Evolutionary conservation across 176 grass and related monocot species (phyloP), one percentile per base, ranked within the genome.

Genomic region (Aegilops speltoides): DNA sequence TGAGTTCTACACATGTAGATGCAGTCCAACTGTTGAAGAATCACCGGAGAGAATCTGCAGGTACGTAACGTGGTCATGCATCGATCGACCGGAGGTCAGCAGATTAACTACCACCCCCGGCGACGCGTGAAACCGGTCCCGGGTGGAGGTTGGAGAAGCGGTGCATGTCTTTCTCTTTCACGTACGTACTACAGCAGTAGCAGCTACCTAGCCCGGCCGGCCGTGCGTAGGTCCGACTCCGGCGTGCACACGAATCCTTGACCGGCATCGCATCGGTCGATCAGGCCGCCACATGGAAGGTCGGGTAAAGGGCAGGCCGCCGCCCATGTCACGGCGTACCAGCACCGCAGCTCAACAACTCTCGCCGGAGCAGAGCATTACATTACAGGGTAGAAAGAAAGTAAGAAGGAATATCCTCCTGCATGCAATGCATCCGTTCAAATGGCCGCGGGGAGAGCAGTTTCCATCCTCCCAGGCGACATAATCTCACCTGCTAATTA

Each of bases 271-370:
- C 7, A 46, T n/a, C 13, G 32, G 6, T 9, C 17, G 69, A 59
- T 8, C 87, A 67, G 79, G 40, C 31, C 5, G 40, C 56, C 87
- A 89, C 82, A 79, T 84, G 82, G n/a, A 73, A 84, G 82, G 66
- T 71, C 40, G 72, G 50, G 4, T 3, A 62, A 41, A 63, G 4
- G 10, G 48, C 22, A 1, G 56, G 57, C 23, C 65, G 38, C 29
- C 40, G 7, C 70, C 70, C 2, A 73, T 17, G 66, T 79, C 87
- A 79, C 69, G 24, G 19, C 37, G 61, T 33, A 32, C 8, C 38
- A 40, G 38, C 8, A 40, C 52, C 77, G 4, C 11, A n/a, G 3
- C 46, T 11, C 70, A 84, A 36, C 84, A 8, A 23, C 60, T 46
- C 4, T 7, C 26, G 64, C 64, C 43, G 14, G 79, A 34, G 66